Percentiles rank a stretch among this genome's conserved stretches.
These are phyloP conservation scores for Dillenia suffruticosa DNA, from an alignment of 164 flowering plant species.

Conservation along the genomic window DNA sequence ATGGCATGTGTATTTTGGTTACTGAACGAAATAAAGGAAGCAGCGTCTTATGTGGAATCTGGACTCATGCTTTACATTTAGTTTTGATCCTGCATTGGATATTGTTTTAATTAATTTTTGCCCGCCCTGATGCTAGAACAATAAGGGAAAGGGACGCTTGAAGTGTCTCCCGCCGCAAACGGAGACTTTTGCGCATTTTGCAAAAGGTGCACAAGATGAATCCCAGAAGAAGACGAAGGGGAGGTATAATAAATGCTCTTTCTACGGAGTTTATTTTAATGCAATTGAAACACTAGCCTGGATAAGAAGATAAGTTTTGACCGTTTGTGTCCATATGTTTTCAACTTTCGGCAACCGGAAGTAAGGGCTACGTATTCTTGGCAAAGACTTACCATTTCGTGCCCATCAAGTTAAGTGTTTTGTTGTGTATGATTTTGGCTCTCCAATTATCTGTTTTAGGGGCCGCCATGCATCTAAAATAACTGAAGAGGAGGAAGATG, in stretches of 20 bases:
- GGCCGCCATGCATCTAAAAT: slow-evolving; percentile 99
- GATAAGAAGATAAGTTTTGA: not conserved
- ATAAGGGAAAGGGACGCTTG: slow-evolving; percentile 86
- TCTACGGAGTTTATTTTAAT: not conserved
- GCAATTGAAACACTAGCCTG: not conserved
- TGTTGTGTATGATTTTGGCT: not conserved
- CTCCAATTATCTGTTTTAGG: slow-evolving; percentile 27
- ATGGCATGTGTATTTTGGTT: no score
- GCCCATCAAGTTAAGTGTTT: not conserved
- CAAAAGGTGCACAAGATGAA: slow-evolving; percentile 69
- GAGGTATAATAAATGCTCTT: slow-evolving; percentile 40
- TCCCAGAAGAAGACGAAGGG: slow-evolving; percentile 72
- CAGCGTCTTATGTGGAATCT: no score
- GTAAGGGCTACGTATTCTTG: not conserved
- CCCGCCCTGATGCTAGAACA: slow-evolving; percentile 46
- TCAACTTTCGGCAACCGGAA: no score
- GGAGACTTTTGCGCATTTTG: slow-evolving; percentile 95
- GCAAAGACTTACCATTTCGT: no score
- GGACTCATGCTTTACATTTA: no score
- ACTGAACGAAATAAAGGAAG: no score
- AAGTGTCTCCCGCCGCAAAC: slow-evolving; percentile 94
- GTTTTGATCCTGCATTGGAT: no score
- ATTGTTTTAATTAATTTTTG: no score
- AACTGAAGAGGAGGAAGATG: slow-evolving; percentile 98
- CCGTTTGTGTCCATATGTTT: no score